Evolutionary conservation across 805 yeast genomes (phyloP), one percentile per base, ranked within the genome.

Genomic region (Candida railenensis): DNA sequence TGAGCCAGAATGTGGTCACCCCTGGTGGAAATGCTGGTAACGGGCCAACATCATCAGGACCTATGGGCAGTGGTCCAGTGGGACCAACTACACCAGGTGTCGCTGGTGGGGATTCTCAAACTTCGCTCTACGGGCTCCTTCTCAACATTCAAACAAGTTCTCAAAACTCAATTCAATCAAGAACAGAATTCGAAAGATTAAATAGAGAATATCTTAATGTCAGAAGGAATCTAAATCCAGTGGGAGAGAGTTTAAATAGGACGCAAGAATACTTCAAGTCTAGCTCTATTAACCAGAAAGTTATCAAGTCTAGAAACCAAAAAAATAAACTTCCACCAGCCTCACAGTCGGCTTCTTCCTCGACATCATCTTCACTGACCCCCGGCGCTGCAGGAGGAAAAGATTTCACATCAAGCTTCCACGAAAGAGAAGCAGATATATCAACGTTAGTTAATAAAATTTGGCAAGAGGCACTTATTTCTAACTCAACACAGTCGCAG

Each of bases 131-230:
- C 11, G 43, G 43, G 43, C 37, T 32, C 37, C 43, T 32, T 16
- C 21, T 40, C 34, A 40, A 40, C 33, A n/a, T 28, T 36, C 37
- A 28, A 32, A 32, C 39, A 64, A 20, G 67, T 58, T 40, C 69
- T 61, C 57, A 36, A 20, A 77, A 77, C 37, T 76, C 82, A 4
- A 77, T 83, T 18, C 85, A 80, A 50, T 74, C 80, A 5, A 75
- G 88, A 53, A 77, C 89, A n/a, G 94, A 87, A 58, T 86, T 82
- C 57, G 96, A 89, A 61, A 74, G 88, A 50, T 75, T 87, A 28
- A 80, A 90, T 12, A 73, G 91, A 50, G 96, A 88, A 57, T 86
- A 82, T 52, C 68, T 82, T 37, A 85, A 79, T 53, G 83, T 86
- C 0, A 68, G 90, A 57, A 72, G 94, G 49, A 80, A 83, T 62